Evolutionary conservation across 208 protist species (phyloP), one percentile per base, ranked within the genome.

Genomic region (Strigomonas oncopelti): DNA sequence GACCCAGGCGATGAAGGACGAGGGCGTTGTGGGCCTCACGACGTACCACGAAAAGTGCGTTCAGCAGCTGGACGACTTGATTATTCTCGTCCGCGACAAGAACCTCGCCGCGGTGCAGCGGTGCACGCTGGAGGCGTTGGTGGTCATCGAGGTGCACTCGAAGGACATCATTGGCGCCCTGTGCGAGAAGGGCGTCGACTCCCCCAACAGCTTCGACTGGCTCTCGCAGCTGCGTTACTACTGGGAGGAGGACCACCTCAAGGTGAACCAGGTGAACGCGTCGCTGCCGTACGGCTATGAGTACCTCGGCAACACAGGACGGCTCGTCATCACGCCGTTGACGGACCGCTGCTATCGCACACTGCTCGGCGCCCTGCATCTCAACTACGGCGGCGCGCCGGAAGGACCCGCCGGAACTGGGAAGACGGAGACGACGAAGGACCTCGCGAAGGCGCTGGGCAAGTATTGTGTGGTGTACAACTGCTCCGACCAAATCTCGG

Each of bases 371-470:
- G 97, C 98, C n/a, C 82, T 99, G 22, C 96, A 98, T 68, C 80
- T 99, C 29, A 96, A 97, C 73, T 96, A 98, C 69, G 97, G 98
- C 46, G 97, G 97, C 54, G 94, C 95, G 0, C 98, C 98, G 0
- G 96, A 98, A 53, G 98, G 98, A 5, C 98, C 98, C 28, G 98
- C 97, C 20, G 98, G 98, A 27, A 99, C 98, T 22, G 98, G 98
- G 31, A 99, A 99, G 83, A 99, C 98, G 18, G 98, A 99, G 79
- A 98, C 97, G n/a, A 98, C 96, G 22, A 99, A 99, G 80, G 98
- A 99, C 82, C 81, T 99, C 11, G 90, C 93, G 69, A 97, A 97
- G 84, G 93, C 91, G 16, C 74, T 99, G 8, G 97, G 91, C 24
- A 98, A 98, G 78, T 95, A 98, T 65, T 97, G 92, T 68, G 87